phyloP scores from a whole-genome alignment of 2,329 filamentous ascomycete species.

The Talaromyces marneffei region DNA sequence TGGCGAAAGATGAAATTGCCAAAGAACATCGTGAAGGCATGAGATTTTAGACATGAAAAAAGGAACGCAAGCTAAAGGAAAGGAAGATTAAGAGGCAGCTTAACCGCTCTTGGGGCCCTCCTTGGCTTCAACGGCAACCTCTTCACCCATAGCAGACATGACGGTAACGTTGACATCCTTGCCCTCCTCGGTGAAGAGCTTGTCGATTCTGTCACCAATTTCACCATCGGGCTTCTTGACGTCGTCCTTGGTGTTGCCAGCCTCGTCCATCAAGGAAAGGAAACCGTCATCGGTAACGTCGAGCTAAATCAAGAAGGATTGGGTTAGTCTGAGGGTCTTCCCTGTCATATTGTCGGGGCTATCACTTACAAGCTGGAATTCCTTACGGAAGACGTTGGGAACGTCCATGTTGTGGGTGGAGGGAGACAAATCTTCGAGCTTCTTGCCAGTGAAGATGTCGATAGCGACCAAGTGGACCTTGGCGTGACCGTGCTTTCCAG shows the following conservation, averaged over 20 bases:
- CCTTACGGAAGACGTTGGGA: slow-evolving; percentile 81
- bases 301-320: no score
- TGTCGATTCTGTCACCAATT: slow-evolving; percentile 76
- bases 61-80: slow-evolving; percentile 1
- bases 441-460: slow-evolving; percentile 99
- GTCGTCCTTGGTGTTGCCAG: slow-evolving; percentile 86
- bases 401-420: slow-evolving; percentile 88
- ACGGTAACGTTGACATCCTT: slow-evolving; percentile 93
- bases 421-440: slow-evolving; percentile 97
- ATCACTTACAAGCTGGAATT: slow-evolving; percentile 84
- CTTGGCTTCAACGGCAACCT: slow-evolving; percentile 88
- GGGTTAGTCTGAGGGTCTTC: no score
- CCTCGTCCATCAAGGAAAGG: slow-evolving; percentile 87
- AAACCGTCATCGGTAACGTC: slow-evolving; percentile 91
- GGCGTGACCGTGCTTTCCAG: slow-evolving; percentile 99
- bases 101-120: slow-evolving; percentile 58
- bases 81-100: slow-evolving; percentile 2
- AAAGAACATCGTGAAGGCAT: slow-evolving; percentile 15
- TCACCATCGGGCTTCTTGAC: slow-evolving; percentile 90
- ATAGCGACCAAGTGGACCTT: slow-evolving; percentile 98
- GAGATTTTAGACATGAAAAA: slow-evolving; percentile 14
- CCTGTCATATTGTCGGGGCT: background rate
- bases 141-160: slow-evolving; percentile 93
- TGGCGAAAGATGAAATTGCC: slow-evolving; percentile 5
- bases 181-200: slow-evolving; percentile 72